phyloP scores from a whole-genome alignment of 2,329 filamentous ascomycete species.

The Colletotrichum aenigma region DNA sequence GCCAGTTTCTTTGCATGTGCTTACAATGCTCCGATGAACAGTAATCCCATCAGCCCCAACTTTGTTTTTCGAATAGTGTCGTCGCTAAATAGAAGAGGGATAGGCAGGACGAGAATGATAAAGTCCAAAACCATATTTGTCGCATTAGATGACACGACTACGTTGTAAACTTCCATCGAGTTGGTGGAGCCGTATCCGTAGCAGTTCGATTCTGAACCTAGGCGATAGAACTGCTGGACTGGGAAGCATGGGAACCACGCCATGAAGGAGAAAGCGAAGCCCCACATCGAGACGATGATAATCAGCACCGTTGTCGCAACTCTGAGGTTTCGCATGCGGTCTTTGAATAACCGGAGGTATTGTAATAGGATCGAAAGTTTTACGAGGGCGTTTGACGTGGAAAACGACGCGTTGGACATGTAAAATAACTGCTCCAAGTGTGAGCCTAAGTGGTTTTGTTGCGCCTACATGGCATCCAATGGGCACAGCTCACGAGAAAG shows the following conservation, averaged over 20 bases:
- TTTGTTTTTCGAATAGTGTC: background rate
- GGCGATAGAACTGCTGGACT: background rate
- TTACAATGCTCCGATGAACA: background rate
- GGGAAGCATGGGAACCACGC: constrained; percentile 14
- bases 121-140: constrained; percentile 6
- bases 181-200: constrained; percentile 8
- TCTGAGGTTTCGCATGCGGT: background rate
- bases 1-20: background rate
- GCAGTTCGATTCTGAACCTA: background rate
- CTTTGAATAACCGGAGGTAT: background rate
- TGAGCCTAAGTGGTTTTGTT: background rate
- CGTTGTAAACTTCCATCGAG: background rate
- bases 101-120: background rate
- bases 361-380: constrained; percentile 1
- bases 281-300: background rate
- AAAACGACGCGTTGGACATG: background rate
- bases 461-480: background rate
- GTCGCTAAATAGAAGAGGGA: background rate
- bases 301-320: background rate
- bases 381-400: background rate
- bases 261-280: background rate
- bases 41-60: background rate
- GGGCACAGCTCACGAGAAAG: background rate
- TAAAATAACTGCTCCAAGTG: background rate
- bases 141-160: background rate